These are phyloP conservation scores for Eucalyptus sp. DNA, from an alignment of 345 rosid species.

Conservation along the genomic window DNA sequence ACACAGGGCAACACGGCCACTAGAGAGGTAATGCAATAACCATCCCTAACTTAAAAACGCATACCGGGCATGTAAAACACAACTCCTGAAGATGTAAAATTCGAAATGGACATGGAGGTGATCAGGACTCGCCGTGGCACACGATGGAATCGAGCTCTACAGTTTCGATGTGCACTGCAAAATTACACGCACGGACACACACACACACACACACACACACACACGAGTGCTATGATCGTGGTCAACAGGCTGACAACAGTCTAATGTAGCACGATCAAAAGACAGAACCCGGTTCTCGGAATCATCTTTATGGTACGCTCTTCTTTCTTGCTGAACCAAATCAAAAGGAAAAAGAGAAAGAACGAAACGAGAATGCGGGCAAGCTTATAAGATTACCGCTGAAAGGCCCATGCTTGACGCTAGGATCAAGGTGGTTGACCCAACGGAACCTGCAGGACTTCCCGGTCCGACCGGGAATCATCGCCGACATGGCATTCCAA, in stretches of 20 bases:
- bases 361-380: neutral
- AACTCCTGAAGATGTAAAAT: neutral
- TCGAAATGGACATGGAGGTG: neutral
- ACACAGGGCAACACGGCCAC: neutral
- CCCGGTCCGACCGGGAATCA: constrained; percentile 65
- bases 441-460: constrained; percentile 86
- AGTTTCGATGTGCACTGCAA: neutral
- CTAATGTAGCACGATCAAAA: neutral
- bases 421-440: constrained; percentile 87
- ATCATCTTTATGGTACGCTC: neutral
- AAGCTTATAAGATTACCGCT: constrained; percentile 25
- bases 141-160: neutral
- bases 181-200: neutral
- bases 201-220: neutral
- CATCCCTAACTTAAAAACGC: neutral
- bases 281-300: neutral
- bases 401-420: constrained; percentile 64
- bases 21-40: neutral
- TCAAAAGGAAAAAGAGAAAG: neutral
- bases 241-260: neutral
- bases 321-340: neutral
- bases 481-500: constrained; percentile 58
- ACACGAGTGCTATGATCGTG: neutral
- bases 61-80: neutral
- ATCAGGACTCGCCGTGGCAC: neutral